These are phyloP conservation scores for Breynia disticha DNA, from an alignment of 441 rosid species.

Conservation along the genomic window DNA sequence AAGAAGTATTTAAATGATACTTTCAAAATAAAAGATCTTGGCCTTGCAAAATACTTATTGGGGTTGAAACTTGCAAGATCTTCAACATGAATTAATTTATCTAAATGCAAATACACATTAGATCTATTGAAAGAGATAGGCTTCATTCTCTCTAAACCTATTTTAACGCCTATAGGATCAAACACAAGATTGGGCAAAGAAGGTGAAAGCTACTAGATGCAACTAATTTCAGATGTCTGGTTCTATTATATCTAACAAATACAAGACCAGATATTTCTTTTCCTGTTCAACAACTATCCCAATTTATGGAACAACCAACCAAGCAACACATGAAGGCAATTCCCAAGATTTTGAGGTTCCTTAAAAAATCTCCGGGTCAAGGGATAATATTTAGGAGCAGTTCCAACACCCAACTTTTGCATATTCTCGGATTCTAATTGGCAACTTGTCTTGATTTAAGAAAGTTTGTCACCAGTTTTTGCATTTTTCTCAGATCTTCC, in stretches of 20 bases:
- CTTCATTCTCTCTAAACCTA: too few relatives aligned
- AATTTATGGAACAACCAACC: too few relatives aligned
- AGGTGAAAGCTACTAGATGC: neutral
- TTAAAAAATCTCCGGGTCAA: neutral
- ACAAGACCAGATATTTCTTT: too few relatives aligned
- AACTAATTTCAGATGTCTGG: too few relatives aligned
- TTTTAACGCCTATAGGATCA: too few relatives aligned
- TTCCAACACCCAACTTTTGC: too few relatives aligned
- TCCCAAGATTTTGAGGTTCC: neutral
- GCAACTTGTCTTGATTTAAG: neutral
- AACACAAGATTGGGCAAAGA: too few relatives aligned
- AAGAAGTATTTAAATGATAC: neutral
- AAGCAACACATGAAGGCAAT: neutral
- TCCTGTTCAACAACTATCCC: too few relatives aligned
- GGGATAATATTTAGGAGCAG: neutral
- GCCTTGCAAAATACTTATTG: neutral
- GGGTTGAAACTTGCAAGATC: neutral
- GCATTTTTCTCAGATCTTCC: neutral
- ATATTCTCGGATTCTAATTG: constrained; percentile 1
- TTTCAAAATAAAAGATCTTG: neutral
- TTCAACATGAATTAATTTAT: neutral
- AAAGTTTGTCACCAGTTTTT: neutral
- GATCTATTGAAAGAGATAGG: too few relatives aligned
- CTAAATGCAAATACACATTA: too few relatives aligned
- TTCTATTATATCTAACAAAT: too few relatives aligned